Evolutionary conservation across 2,329 filamentous ascomycete genomes (phyloP).

Genomic region (Alternaria longipes): DNA sequence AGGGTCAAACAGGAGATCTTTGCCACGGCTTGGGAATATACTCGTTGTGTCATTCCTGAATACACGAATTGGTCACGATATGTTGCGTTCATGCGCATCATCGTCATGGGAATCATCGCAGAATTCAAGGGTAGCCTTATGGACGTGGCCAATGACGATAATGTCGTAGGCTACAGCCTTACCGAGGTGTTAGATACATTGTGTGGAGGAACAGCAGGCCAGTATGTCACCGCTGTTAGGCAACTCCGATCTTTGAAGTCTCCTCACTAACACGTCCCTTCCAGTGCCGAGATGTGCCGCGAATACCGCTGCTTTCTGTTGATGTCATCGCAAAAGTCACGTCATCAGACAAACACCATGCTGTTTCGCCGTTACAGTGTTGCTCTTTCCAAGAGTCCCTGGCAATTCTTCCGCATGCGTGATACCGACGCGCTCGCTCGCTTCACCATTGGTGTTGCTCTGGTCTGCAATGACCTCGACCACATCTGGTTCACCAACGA

Average conservation of each 20-base stretch:
- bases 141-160: slow-evolving; percentile 7
- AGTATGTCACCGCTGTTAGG: not conserved
- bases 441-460: slow-evolving; percentile 45
- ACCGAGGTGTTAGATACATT: slow-evolving; percentile 6
- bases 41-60: slow-evolving; percentile 31
- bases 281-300: slow-evolving; percentile 5
- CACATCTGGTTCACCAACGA: slow-evolving; percentile 31
- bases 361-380: slow-evolving; percentile 44
- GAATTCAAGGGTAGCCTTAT: slow-evolving; percentile 4
- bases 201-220: slow-evolving; percentile 3
- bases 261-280: not conserved
- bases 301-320: slow-evolving; percentile 22
- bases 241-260: not conserved
- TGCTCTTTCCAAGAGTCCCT: slow-evolving; percentile 35
- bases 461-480: slow-evolving; percentile 47
- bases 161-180: slow-evolving; percentile 3
- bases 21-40: slow-evolving; percentile 34
- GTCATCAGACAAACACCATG: slow-evolving; percentile 17
- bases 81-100: slow-evolving; percentile 33
- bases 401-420: slow-evolving; percentile 45
- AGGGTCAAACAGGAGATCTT: slow-evolving; percentile 20
- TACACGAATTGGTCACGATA: slow-evolving; percentile 34
- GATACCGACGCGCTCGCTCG: slow-evolving; percentile 48
- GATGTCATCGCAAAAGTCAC: slow-evolving; percentile 29
- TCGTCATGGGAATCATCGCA: slow-evolving; percentile 8